Base-by-base conservation (phyloP, 2,329 filamentous ascomycete genomes). In the Apiospora kogelbergensis region DNA sequence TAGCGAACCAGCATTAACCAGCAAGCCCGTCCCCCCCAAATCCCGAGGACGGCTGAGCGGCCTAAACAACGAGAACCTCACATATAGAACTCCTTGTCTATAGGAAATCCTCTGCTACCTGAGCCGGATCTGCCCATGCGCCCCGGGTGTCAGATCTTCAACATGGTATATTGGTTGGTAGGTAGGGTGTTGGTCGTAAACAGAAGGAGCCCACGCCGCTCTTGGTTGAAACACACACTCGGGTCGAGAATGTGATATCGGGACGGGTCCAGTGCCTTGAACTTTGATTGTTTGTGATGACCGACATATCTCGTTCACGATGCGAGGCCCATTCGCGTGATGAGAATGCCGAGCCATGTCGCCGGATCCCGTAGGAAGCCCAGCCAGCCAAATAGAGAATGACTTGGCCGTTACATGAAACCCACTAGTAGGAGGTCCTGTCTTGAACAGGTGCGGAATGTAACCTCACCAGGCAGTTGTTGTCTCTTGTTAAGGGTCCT, bases 401-500 rank as follows among this genome's bases (percentile, higher is more conserved):
- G 53, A 37, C 53, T 37, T 37, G 53, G 53, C 7, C 53, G 53
- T 37, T 20, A n/a, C 20, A 60, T 60, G 53, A 60, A 60, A 60
- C 53, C 30, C 53, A 33, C 53, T 60, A 60, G 53, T 37, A 60
- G 9, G 30, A 60, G 30, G 37, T 60, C 7, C 7, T 60, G 53
- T 60, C 53, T 60, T 60, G 53, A 60, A 60, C 53, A 37, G 17
- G 20, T 60, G 53, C 53, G 53, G 53, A 60, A 60, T 60, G 53
- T 60, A 60, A 60, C 53, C 53, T 60, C 30, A 60, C 53, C 20
- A 60, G 53, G 53, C 53, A 37, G 53, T 60, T 33, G 30, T 30
- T 60, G 53, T 60, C 53, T 60, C 53, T 60, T 60, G 53, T n/a
- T 60, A 60, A 60, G 53, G 53, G 53, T 60, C 30, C 20, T 57